These are phyloP conservation scores for Wickerhamiella pararugosa DNA, from an alignment of 1,139 yeast genomes.

Conservation along the genomic window DNA sequence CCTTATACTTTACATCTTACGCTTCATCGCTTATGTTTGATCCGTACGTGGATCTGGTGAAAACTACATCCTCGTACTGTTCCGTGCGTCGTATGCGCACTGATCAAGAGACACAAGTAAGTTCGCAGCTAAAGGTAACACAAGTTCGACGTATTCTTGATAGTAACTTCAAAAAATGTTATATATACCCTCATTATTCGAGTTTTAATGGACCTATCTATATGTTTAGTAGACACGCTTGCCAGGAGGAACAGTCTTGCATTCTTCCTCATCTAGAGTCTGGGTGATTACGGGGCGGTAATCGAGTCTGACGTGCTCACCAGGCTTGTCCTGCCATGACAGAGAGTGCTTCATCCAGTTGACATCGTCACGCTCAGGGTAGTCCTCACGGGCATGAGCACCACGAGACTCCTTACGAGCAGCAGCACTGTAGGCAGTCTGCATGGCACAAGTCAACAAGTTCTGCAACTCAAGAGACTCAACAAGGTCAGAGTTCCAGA, in stretches of 20 bases:
- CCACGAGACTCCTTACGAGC: constrained; percentile 97
- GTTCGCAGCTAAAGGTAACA: background rate
- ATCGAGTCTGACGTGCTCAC: constrained; percentile 57
- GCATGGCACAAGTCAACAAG: constrained; percentile 93
- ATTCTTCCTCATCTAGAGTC: constrained; percentile 82
- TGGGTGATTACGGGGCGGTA: constrained; percentile 77
- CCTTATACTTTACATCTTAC: too few species aligned
- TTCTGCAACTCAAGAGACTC: constrained; percentile 94
- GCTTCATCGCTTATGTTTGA: background rate
- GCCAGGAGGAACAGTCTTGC: constrained; percentile 95
- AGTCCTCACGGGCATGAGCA: constrained; percentile 98
- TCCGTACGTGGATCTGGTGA: too few species aligned
- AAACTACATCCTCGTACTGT: too few species aligned
- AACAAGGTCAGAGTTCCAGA: constrained; percentile 91
- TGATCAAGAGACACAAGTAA: too few species aligned
- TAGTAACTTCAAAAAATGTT: too few species aligned
- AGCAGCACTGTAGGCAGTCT: constrained; percentile 88
- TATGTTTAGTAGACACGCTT: constrained; percentile 64
- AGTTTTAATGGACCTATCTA: background rate
- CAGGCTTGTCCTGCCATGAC: constrained; percentile 70
- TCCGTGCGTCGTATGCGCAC: too few species aligned
- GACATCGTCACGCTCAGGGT: constrained; percentile 85
- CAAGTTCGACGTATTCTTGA: too few species aligned
- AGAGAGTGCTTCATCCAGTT: constrained; percentile 97
- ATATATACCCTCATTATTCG: background rate